phyloP scores from a whole-genome alignment of 257 asterid genomes.

The Capsicum rhomboideum region DNA sequence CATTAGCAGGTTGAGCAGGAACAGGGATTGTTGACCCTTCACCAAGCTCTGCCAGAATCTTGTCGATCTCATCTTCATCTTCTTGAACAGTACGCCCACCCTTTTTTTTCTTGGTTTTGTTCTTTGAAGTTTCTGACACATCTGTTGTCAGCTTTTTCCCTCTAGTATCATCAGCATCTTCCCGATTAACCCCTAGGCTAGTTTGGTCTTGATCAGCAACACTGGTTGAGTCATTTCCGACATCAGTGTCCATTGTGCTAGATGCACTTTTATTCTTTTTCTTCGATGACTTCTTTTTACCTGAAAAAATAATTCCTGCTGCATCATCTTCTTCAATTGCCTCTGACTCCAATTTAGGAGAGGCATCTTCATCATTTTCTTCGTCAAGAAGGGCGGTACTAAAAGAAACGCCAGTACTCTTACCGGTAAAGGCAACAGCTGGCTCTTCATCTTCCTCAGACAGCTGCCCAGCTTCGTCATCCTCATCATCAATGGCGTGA shows the following conservation, averaged over 20 bases:
- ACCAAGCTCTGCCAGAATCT: constrained; percentile 71
- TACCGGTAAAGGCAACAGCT: constrained; percentile 44
- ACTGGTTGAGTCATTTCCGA: constrained; percentile 12
- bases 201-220: constrained; percentile 14
- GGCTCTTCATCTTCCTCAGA: constrained; percentile 41
- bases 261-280: constrained; percentile 42
- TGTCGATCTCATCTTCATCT: constrained; percentile 64
- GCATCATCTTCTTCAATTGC: constrained; percentile 37
- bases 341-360: constrained; percentile 27
- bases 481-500: constrained; percentile 24
- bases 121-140: constrained; percentile 46
- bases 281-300: constrained; percentile 79
- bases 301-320: constrained; percentile 43
- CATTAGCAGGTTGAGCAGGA: constrained; percentile 22
- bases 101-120: constrained; percentile 82
- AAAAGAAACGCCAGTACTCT: constrained; percentile 13
- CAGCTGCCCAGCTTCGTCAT: constrained; percentile 19
- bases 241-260: constrained; percentile 23
- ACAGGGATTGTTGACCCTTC: constrained; percentile 36
- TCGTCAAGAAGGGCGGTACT: constrained; percentile 1
- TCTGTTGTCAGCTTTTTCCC: constrained; percentile 19
- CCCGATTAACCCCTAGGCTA: not conserved
- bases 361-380: constrained; percentile 32
- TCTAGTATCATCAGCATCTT: constrained; percentile 4
- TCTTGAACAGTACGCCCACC: constrained; percentile 54